These are phyloP conservation scores for Aleurites moluccanus DNA, from an alignment of 441 rosid genomes.

Conservation along the genomic window DNA sequence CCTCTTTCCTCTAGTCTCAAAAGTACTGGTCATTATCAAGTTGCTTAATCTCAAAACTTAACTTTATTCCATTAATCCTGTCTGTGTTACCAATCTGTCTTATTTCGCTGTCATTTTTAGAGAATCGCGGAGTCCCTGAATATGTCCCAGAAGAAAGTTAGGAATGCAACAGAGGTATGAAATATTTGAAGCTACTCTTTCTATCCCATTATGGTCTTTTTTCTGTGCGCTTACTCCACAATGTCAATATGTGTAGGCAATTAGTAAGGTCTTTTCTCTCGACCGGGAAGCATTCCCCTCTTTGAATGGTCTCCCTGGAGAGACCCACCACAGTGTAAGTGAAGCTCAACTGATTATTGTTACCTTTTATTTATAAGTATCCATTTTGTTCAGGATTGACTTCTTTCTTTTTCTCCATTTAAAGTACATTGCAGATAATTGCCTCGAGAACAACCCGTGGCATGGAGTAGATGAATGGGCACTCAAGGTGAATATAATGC, in stretches of 20 bases:
- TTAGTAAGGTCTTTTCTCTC: constrained; percentile 75
- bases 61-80: background rate
- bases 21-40: background rate
- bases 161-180: constrained; percentile 88
- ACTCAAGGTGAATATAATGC: constrained; percentile 58
- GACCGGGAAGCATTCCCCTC: constrained; percentile 92
- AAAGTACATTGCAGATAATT: constrained; percentile 80
- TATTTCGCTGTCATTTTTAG: constrained; percentile 41
- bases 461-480: constrained; percentile 72
- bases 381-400: constrained; percentile 22
- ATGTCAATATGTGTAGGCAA: constrained; percentile 47
- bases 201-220: constrained; percentile 7
- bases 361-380: background rate
- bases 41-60: background rate
- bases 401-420: constrained; percentile 23
- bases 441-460: constrained; percentile 83
- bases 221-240: constrained; percentile 16
- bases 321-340: constrained; percentile 87
- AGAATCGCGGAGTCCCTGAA: constrained; percentile 82
- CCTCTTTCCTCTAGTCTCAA: background rate
- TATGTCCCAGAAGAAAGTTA: constrained; percentile 88
- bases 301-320: constrained; percentile 85
- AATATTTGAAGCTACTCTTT: constrained; percentile 6
- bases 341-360: constrained; percentile 3
- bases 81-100: background rate